Percentiles rank a stretch among this genome's conserved stretches.
Evolutionary conservation across 2,329 filamentous ascomycete species (phyloP).

Genomic region (Teratosphaeria nubilosa): DNA sequence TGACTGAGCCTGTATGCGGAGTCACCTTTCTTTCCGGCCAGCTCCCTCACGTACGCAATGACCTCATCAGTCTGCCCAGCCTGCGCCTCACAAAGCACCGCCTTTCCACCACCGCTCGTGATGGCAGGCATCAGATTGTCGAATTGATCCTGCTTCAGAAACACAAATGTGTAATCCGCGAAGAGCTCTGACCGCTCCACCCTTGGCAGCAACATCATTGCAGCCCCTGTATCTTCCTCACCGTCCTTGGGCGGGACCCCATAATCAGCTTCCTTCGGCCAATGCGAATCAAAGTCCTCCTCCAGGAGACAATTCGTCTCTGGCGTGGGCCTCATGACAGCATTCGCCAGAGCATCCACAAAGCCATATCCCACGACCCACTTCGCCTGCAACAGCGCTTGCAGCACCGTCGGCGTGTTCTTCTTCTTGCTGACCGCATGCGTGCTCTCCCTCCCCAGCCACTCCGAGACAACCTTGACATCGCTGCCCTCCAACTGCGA

Average conservation of each 20-base stretch:
- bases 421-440: constrained; percentile 83
- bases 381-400: constrained; percentile 72
- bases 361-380: constrained; percentile 66
- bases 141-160: constrained; percentile 67
- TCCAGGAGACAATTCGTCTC: constrained; percentile 46
- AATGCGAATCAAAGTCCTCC: constrained; percentile 64
- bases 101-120: constrained; percentile 73
- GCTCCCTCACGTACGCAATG: constrained; percentile 62
- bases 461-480: constrained; percentile 72
- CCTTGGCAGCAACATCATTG: constrained; percentile 62
- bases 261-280: constrained; percentile 64
- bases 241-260: constrained; percentile 60
- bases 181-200: constrained; percentile 60
- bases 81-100: constrained; percentile 53
- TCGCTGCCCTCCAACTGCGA: constrained; percentile 70
- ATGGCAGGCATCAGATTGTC: constrained; percentile 66
- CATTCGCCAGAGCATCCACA: constrained; percentile 55
- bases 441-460: constrained; percentile 60
- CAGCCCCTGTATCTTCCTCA: constrained; percentile 56
- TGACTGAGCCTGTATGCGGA: constrained; percentile 19
- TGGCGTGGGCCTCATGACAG: constrained; percentile 12
- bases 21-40: constrained; percentile 63
- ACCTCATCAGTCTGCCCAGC: constrained; percentile 64
- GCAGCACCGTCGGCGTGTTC: constrained; percentile 78
- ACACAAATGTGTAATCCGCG: constrained; percentile 78